Conservation (phyloP, 2,329 filamentous ascomycete genomes). For the Plectosphaerella sp. region DNA sequence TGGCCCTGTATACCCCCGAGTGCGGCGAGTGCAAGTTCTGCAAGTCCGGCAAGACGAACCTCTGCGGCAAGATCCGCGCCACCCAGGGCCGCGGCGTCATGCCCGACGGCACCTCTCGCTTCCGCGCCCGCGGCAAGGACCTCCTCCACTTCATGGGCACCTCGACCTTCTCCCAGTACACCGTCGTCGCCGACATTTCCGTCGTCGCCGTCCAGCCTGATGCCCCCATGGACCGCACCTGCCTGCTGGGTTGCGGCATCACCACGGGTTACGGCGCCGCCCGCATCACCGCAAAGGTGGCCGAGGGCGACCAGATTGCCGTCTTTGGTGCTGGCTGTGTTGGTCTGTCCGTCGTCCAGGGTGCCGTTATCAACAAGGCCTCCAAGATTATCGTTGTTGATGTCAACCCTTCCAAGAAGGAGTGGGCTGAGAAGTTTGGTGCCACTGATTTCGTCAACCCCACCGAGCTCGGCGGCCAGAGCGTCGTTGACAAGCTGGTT, state of each 20-base stretch:
- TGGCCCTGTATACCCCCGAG: conserved; percentile 91
- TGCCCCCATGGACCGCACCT: conserved; percentile 93
- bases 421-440: conserved; percentile 90
- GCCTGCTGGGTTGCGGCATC: conserved; percentile 94
- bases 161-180: conserved; percentile 98
- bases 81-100: conserved; percentile 95
- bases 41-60: conserved; percentile 98
- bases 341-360: conserved; percentile 91
- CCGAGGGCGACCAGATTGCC: conserved; percentile 84
- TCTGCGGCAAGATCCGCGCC: conserved; percentile 96
- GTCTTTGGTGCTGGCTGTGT: conserved; percentile 96
- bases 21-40: conserved; percentile 99
- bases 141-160: conserved; percentile 99
- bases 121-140: conserved; percentile 92
- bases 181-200: conserved; percentile 96
- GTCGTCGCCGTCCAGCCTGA: conserved; percentile 89
- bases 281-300: conserved; percentile 85
- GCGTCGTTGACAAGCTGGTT: conserved; percentile 85
- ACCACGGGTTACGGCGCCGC: conserved; percentile 97
- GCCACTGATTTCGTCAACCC: conserved; percentile 98
- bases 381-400: conserved; percentile 69
- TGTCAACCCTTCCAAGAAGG: conserved; percentile 86
- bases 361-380: conserved; percentile 80
- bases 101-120: conserved; percentile 93
- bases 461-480: conserved; percentile 69